phyloP scores from a whole-genome alignment of 164 flowering plant genomes.

The Piper betle region DNA sequence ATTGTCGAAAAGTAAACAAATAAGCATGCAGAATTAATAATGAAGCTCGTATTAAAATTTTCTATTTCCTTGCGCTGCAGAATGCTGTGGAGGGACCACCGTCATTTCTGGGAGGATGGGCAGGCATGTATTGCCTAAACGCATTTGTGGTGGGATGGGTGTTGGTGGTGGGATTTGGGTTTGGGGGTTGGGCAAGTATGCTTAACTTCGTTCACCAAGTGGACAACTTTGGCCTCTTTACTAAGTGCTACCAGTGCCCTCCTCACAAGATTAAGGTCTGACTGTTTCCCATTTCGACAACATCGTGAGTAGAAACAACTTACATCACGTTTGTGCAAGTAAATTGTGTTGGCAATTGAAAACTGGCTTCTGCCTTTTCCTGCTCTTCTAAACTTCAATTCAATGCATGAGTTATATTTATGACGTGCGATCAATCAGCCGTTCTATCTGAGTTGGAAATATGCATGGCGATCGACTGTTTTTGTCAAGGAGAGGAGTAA shows the following conservation, averaged over 20 bases:
- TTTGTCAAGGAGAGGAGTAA: too few relatives aligned
- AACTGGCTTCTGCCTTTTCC: not conserved
- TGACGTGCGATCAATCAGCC: not conserved
- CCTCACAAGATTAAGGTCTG: conserved; percentile 11
- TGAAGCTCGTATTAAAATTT: too few relatives aligned
- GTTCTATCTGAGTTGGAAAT: not conserved
- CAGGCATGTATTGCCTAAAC: conserved; percentile 41
- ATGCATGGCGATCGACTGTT: not conserved
- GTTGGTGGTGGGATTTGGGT: conserved; percentile 63
- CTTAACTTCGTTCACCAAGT: conserved; percentile 58
- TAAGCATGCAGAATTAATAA: too few relatives aligned
- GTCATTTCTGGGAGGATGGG: conserved; percentile 56
- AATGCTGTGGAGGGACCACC: conserved; percentile 75
- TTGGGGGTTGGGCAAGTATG: conserved; percentile 81
- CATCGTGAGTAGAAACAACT: not conserved
- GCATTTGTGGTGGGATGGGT: conserved; percentile 65
- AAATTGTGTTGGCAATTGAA: not conserved
- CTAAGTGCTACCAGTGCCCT: conserved; percentile 70
- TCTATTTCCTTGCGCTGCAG: conserved; percentile 15
- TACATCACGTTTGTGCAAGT: not conserved
- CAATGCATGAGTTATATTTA: too few relatives aligned
- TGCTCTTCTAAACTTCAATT: not conserved
- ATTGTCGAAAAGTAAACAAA: not conserved
- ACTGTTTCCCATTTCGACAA: not conserved
- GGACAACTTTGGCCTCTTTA: conserved; percentile 51